Conservation (phyloP, 2,329 filamentous ascomycete species). For the Cordyceps sp. region DNA sequence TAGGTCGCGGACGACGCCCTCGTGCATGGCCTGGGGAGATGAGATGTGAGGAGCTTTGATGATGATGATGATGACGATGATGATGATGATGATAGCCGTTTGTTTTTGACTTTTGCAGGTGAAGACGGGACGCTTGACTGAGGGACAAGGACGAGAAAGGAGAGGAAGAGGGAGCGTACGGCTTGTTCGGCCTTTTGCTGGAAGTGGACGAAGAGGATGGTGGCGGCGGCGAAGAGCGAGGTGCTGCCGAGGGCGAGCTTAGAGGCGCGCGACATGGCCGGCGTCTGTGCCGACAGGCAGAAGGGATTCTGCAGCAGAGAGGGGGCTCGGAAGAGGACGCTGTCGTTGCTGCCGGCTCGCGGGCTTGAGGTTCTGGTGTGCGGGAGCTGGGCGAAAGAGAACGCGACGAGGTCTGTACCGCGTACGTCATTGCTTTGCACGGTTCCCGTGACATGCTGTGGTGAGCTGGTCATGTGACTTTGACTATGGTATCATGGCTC, state of each 20-base stretch:
- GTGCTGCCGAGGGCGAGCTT: constrained; percentile 73
- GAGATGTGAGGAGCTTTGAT: background rate
- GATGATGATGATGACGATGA: background rate
- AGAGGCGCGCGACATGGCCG: constrained; percentile 81
- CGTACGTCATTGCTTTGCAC: too few species aligned
- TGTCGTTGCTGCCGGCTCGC: too few species aligned
- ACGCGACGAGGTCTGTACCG: too few species aligned
- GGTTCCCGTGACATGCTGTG: too few species aligned
- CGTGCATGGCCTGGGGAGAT: constrained; percentile 67
- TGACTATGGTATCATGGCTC: too few species aligned
- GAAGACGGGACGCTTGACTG: background rate
- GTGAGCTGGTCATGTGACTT: too few species aligned
- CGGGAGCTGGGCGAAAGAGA: too few species aligned
- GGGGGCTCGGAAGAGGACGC: background rate
- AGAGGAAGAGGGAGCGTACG: constrained; percentile 31
- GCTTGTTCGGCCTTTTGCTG: constrained; percentile 71
- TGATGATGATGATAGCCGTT: too few species aligned
- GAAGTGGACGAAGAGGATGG: constrained; percentile 77
- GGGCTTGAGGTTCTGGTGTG: too few species aligned
- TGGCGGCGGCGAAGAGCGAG: constrained; percentile 56
- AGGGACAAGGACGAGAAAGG: background rate
- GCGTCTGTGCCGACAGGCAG: too few species aligned
- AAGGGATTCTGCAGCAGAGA: background rate
- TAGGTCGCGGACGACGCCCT: constrained; percentile 84
- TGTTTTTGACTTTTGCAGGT: too few species aligned